Evolutionary conservation across 345 rosid genomes (phyloP), one percentile per base, ranked within the genome.

Genomic region (Salix udensis): DNA sequence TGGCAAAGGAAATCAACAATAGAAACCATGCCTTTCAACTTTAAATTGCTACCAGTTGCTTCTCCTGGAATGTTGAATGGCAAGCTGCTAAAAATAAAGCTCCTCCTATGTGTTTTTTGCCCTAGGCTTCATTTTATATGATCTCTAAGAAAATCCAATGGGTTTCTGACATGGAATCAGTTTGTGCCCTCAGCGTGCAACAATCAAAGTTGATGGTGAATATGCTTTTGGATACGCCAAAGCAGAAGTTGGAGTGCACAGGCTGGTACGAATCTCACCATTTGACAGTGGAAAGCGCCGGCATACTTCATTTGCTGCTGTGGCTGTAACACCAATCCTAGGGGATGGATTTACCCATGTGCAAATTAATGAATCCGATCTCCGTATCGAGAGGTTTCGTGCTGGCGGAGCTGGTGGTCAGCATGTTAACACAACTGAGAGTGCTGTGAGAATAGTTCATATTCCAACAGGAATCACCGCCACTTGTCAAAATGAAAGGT

Each of bases 271-370:
- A 15, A 91, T 96, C 84, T 96, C 98, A 8, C 99, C 97, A 10
- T 96, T 93, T 50, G 98, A 93, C 82, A 89, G 96, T 72, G 91
- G 88, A 73, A 93, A 96, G 79, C 90, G 92, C 44, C 88, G 98
- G 66, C 99, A 93, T 82, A 93, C 99, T 79, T 93, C 98, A 19
- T 96, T 96, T 82, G 98, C 99, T 24, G 99, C 98, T n/a, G 99
- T 96, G 78, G 99, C 99, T 6, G 98, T 93, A 46, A 93, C 90
- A 79, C 99, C 99, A 26, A 91, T 91, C 78, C 79, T 82, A 4
- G 98, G 94, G 58, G 94, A 93, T 66, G 92, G 91, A 65, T 91
- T 88, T 9, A 84, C 94, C 44, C 87, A 72, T 39, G 97, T 92
- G 19, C 97, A 92, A 85, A 93, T 93, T 53, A 93, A 93, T 34